Evolutionary conservation across 108 stramenopile species (phyloP).

Genomic region (Cyclotella sp.): DNA sequence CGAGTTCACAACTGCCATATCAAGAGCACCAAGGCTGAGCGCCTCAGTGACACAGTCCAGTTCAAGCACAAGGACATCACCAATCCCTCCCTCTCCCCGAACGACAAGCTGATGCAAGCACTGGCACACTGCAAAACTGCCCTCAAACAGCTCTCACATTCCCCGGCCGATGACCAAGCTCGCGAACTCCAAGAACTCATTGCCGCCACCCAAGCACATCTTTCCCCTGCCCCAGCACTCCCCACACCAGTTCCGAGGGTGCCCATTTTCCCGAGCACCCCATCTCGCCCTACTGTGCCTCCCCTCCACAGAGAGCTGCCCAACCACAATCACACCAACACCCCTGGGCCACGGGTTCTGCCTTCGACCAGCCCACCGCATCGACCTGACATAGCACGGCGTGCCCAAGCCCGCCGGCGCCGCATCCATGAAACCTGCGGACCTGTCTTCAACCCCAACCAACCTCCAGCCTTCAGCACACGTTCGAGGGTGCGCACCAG

Average conservation of each 20-base stretch:
- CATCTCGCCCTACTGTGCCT: not conserved
- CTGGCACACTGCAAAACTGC: not conserved
- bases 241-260: not conserved
- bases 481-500: not conserved
- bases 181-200: not conserved
- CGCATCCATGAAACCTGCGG: not conserved
- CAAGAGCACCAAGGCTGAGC: not conserved
- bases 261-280: not conserved
- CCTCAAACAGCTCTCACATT: not conserved
- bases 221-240: not conserved
- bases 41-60: not conserved
- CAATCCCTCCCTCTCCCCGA: slow-evolving; percentile 2
- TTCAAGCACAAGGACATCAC: slow-evolving; percentile 8
- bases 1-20: slow-evolving; percentile 3
- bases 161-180: not conserved
- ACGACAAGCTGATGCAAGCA: not conserved
- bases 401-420: not conserved
- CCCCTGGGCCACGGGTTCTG: no score
- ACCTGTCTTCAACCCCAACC: not conserved
- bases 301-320: not conserved
- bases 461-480: not conserved
- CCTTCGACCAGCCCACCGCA: no score
- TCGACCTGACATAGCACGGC: no score
- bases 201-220: not conserved
- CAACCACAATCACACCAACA: not conserved